Base-by-base conservation (phyloP, 2,329 filamentous ascomycete genomes). In the Verticillium tricorpus region DNA sequence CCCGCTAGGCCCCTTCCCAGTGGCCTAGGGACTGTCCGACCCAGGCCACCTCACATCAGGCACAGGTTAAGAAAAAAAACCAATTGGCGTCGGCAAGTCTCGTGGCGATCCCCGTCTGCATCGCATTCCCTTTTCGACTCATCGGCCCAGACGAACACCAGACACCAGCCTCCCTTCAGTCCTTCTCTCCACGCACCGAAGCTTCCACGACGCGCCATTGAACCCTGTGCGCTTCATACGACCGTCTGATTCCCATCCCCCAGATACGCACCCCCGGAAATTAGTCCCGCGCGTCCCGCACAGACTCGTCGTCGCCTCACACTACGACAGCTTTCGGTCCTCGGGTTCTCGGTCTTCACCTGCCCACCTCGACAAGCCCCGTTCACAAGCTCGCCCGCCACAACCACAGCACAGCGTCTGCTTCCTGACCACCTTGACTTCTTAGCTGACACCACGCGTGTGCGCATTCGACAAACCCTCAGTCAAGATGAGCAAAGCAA, bases 401-500 rank as follows among this genome's bases (percentile, higher is more conserved):
- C 34, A 35, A 14, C 14, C 34, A 35, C 34, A 35, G 34, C 34
- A 35, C 12, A 50, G 45, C 9, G 11, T 12, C 45, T 50, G 45
- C 19, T 25, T 25, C 12, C 7, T 50, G n/a, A 22, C 12, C 45
- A 14, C 45, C 19, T 19, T 50, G 45, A 19, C 45, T 50, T 25
- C 9, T 50, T 22, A 19, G 12, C 11, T 19, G 8, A 22, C 5
- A n/a, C 22, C 8, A 50, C 7, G n/a, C n/a, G n/a, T 25, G 45
- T 50, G 45, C 45, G 45, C 19, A n/a, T 50, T 50, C 17, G 19
- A 12, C 45, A 22, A 22, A 11, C 11, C 45, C 8, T 22, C 54
- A 25, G 54, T 17, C 67, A 74, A 67, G 58, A 80, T 80, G 78
- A 71, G 76, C 61, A 79, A 76, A 67, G 73, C 78, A 62, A 73